These are phyloP conservation scores for Fusarium solani-melongenae DNA, from an alignment of 2,329 filamentous ascomycete genomes.

Conservation along the genomic window DNA sequence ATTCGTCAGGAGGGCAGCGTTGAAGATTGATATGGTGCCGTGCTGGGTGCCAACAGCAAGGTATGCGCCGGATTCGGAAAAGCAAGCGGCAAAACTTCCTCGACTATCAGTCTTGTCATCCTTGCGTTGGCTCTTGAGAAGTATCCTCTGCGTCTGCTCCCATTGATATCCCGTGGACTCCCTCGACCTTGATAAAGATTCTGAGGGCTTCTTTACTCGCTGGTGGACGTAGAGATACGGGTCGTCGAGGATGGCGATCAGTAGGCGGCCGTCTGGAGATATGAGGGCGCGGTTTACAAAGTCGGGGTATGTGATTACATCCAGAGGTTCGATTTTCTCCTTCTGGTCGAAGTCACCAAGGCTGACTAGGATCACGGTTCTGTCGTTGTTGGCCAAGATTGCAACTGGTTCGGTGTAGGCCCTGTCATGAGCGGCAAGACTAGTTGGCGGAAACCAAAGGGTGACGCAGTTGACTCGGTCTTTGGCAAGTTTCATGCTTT, in stretches of 20 bases:
- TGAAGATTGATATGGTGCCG: slow-evolving; percentile 81
- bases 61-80: slow-evolving; percentile 76
- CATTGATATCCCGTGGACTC: slow-evolving; percentile 57
- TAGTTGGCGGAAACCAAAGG: slow-evolving; percentile 66
- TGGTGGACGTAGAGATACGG: slow-evolving; percentile 87
- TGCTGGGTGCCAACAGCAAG: slow-evolving; percentile 84
- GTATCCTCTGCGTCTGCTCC: slow-evolving; percentile 62
- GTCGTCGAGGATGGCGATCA: slow-evolving; percentile 89
- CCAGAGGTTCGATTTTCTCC: slow-evolving; percentile 66
- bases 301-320: slow-evolving; percentile 79
- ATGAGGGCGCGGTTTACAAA: slow-evolving; percentile 95
- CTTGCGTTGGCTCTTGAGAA: slow-evolving; percentile 68
- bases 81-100: slow-evolving; percentile 82
- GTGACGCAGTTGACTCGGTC: slow-evolving; percentile 76
- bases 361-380: slow-evolving; percentile 85
- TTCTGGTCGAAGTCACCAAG: slow-evolving; percentile 67
- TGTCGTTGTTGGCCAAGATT: slow-evolving; percentile 90
- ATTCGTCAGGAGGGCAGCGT: slow-evolving; percentile 62
- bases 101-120: slow-evolving; percentile 66
- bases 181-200: slow-evolving; percentile 36
- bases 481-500: slow-evolving; percentile 65
- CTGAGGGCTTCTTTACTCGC: slow-evolving; percentile 55
- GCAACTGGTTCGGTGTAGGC: slow-evolving; percentile 69
- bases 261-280: slow-evolving; percentile 84
- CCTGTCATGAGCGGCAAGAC: slow-evolving; percentile 40